Evolutionary conservation across 2,329 filamentous ascomycete genomes (phyloP).

Genomic region (Knufia fluminis): DNA sequence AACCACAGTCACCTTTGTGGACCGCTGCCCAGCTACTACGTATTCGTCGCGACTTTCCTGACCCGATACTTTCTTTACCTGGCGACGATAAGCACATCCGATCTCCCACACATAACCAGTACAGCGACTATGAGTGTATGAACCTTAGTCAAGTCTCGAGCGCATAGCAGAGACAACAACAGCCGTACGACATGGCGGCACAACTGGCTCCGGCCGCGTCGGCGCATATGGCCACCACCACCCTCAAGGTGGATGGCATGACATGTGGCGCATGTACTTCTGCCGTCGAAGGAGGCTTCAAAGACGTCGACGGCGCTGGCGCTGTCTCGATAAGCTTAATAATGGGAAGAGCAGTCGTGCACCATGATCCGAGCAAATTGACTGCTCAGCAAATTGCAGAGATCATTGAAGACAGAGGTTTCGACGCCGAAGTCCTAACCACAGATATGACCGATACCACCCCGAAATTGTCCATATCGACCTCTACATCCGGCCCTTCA

Average conservation of each 20-base stretch:
- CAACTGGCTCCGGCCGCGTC: conserved; percentile 24
- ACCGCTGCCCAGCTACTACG: too few relatives aligned
- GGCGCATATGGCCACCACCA: conserved; percentile 76
- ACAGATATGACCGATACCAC: conserved; percentile 60
- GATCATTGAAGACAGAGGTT: conserved; percentile 83
- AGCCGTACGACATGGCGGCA: background rate
- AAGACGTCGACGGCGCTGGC: conserved; percentile 68
- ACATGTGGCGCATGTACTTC: conserved; percentile 89
- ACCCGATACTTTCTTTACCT: too few relatives aligned
- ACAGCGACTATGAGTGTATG: background rate
- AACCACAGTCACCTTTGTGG: too few relatives aligned
- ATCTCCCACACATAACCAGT: background rate
- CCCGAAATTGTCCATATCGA: conserved; percentile 27
- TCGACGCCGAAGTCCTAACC: conserved; percentile 80
- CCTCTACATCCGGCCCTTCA: conserved; percentile 10
- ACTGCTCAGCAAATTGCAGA: conserved; percentile 68
- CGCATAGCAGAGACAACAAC: background rate
- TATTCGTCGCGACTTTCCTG: background rate
- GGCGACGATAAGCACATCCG: too few relatives aligned
- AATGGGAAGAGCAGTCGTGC: conserved; percentile 89
- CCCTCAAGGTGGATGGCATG: conserved; percentile 79
- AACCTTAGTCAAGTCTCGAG: background rate
- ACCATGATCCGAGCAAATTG: conserved; percentile 71
- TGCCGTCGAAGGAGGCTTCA: conserved; percentile 87
- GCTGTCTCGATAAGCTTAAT: conserved; percentile 86